Base-by-base conservation (phyloP, 1,139 yeast genomes). In the Scheffersomyces stambukii region DNA sequence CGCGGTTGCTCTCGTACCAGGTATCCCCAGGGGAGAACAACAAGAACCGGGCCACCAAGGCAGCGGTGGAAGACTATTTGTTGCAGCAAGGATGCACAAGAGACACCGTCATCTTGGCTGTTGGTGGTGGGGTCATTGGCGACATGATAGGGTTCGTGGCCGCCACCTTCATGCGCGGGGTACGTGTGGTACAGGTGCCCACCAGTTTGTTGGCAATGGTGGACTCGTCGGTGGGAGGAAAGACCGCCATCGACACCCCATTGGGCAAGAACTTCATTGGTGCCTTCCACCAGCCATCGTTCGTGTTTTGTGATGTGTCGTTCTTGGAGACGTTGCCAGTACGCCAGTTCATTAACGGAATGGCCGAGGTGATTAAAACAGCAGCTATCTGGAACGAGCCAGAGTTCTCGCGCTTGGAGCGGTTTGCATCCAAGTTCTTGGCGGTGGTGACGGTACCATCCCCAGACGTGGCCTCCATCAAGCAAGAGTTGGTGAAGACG, bases 131-230 rank as follows among this genome's bases (percentile, higher is more conserved):
- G 45, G 94, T 93, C 30, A 89, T 93, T 59, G 99, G 99, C 33
- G 99, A 93, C 52, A 91, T 93, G 98, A 85, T 91, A 46, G 99
- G 99, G 4, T 93, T 80, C 54, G 97, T 91, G 28, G 98, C 98
- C 12, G 94, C 98, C 16, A 91, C 98, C 4, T 93, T 91, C 56
- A 93, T 93, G 99, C 76, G 99, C 55, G 99, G 99, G 31, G 95
- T 93, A 11, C 74, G 96, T 40, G 85, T 88, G 37, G 80, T 88
- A 24, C 99, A 93, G 57, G 74, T 93, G 21, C 99, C 99, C 28
- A 91, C 98, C 4, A 83, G 95, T 25, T 64, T 93, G 43, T 68
- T 93, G 43, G 81, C 98, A 6, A 93, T 93, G 99, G 98, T 93
- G 13, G 99, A 93, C 57, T 88, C 97, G 4, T 84, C 96, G 3